A percentile compares a stretch with the other conserved stretches of the same genome.
These are phyloP conservation scores for Penicillium sp. DNA, from an alignment of 2,329 filamentous ascomycete species.

Conservation along the genomic window DNA sequence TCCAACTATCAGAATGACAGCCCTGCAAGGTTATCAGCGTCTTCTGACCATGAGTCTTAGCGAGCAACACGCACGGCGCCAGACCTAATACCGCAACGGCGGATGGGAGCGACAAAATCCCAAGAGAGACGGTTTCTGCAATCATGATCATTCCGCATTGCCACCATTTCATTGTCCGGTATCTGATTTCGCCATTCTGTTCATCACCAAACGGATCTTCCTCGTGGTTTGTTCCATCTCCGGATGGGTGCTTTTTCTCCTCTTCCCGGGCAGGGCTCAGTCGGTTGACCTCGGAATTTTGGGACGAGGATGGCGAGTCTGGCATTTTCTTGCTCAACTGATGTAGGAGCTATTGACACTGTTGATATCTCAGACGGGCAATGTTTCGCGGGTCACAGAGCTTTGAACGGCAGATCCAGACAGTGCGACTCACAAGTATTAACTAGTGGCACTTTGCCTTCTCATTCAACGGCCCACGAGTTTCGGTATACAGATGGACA, in stretches of 20 bases:
- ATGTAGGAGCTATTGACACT: too few species aligned
- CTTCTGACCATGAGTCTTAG: too few species aligned
- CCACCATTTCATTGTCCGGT: constrained; percentile 17
- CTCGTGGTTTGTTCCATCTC: neutral
- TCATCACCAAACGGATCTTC: constrained; percentile 16
- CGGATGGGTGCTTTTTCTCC: neutral
- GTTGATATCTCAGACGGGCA: too few species aligned
- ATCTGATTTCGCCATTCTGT: constrained; percentile 9
- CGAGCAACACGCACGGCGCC: constrained; percentile 40
- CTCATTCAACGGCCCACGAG: too few species aligned
- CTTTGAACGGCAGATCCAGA: too few species aligned
- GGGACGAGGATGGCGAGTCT: neutral
- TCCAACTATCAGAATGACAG: constrained; percentile 53
- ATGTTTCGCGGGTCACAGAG: too few species aligned
- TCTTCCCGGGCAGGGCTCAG: neutral
- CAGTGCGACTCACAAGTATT: too few species aligned
- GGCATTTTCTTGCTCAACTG: neutral
- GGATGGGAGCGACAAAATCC: constrained; percentile 56
- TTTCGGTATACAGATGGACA: too few species aligned
- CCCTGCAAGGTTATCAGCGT: constrained; percentile 30
- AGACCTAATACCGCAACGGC: constrained; percentile 54
- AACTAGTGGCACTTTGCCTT: too few species aligned
- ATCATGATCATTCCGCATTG: constrained; percentile 22
- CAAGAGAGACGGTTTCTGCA: constrained; percentile 47
- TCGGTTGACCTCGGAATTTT: neutral